Evolutionary conservation across 805 yeast genomes (phyloP).

Genomic region (Lipomyces chichibuensis): DNA sequence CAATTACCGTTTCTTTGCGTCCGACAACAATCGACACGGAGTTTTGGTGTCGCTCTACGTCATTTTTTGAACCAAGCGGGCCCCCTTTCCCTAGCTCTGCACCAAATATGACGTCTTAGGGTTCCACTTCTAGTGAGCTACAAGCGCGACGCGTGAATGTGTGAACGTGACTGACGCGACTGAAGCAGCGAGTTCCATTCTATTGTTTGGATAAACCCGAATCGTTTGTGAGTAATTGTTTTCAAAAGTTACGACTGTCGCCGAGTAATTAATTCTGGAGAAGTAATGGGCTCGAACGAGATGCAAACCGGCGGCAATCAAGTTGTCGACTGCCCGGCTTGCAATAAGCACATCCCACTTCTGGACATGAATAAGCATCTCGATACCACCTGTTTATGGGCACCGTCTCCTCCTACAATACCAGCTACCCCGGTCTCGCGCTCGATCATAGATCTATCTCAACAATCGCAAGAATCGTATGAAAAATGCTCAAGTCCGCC

Average conservation of each 20-base stretch:
- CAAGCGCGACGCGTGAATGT: not conserved
- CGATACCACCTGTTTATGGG: constrained; percentile 41
- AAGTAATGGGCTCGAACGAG: not conserved
- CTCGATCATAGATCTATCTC: not conserved
- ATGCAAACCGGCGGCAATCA: not conserved
- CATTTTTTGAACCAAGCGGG: not conserved
- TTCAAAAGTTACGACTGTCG: not conserved
- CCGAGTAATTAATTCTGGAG: not conserved
- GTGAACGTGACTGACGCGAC: not conserved
- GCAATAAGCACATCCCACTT: constrained; percentile 23
- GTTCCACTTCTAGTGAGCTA: too few species aligned
- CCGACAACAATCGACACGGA: not conserved
- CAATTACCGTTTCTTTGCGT: not conserved
- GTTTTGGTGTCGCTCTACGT: not conserved
- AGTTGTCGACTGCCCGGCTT: constrained; percentile 37
- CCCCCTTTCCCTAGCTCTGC: too few species aligned
- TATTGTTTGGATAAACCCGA: too few species aligned
- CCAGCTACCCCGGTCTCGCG: not conserved
- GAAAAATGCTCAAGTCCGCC: constrained; percentile 1
- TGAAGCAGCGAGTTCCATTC: too few species aligned
- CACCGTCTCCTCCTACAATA: not conserved
- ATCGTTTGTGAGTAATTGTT: not conserved
- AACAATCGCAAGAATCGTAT: not conserved
- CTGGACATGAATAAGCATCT: constrained; percentile 41
- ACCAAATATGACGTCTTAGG: too few species aligned